Percentiles rank a stretch among this genome's conserved stretches.
These are phyloP conservation scores for Salix brachista DNA, from an alignment of 345 rosid genomes.

Conservation along the genomic window DNA sequence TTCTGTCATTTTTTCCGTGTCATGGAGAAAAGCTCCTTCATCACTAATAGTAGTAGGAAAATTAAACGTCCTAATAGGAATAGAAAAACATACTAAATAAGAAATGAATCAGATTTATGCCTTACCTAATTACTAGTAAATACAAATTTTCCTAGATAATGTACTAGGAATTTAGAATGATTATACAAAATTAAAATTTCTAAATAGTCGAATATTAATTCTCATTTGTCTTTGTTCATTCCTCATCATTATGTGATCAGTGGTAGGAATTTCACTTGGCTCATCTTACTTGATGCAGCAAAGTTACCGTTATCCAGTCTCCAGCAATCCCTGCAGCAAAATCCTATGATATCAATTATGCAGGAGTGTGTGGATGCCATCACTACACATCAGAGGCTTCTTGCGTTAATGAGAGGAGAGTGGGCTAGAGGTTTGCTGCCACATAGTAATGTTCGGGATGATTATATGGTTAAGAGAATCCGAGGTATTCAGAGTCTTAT, in stretches of 20 bases:
- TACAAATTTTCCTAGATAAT: no score
- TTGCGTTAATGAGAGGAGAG: slow-evolving; percentile 82
- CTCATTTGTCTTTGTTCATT: no score
- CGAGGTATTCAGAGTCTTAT: slow-evolving; percentile 42
- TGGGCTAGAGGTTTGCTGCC: slow-evolving; percentile 90
- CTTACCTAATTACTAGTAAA: no score
- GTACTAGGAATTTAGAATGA: no score
- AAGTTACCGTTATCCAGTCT: slow-evolving; percentile 43
- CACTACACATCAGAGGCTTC: slow-evolving; percentile 91
- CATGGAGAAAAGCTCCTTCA: no score
- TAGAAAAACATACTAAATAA: no score
- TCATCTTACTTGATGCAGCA: slow-evolving; percentile 39
- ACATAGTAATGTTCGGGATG: slow-evolving; percentile 64
- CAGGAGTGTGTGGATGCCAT: slow-evolving; percentile 85
- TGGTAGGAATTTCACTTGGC: slow-evolving; percentile 1
- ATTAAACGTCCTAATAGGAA: no score
- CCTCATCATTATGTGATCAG: slow-evolving; percentile 5
- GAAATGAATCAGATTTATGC: no score
- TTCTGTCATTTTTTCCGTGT: no score
- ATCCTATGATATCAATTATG: slow-evolving; percentile 59
- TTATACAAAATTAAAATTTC: no score
- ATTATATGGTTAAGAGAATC: slow-evolving; percentile 69
- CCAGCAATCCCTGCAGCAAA: slow-evolving; percentile 65
- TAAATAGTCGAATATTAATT: no score
- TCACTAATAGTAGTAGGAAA: no score